Base-by-base conservation (phyloP, 768 basidiomycete genomes). In the Agrocybe praecox region DNA sequence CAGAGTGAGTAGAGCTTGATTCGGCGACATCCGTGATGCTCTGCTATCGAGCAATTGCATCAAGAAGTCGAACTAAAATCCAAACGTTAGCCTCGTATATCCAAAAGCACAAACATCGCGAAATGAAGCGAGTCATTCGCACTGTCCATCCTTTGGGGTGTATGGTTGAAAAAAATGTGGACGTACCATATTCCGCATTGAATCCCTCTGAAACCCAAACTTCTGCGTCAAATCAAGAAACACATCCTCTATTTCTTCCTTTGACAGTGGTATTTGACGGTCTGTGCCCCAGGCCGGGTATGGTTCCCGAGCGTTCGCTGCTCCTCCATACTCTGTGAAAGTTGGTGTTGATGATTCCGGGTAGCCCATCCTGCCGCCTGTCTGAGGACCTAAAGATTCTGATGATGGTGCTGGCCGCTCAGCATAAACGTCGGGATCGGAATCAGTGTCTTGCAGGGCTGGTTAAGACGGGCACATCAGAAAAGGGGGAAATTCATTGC, bases 231-330 rank as follows among this genome's bases (percentile, higher is more conserved):
- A 81, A 77, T 98, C 97, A 49, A 98, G 84, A 69, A 98, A 93
- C 49, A 99, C 93, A 69, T 99, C 97, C 71, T 98, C 96, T 54
- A 98, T 98, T 78, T 98, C 97, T 73, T 99, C 97, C 79, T 98
- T 98, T 18, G 94, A 96, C 14, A 99, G 79, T n/a, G 96, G 96
- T 59, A 98, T 97, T 62, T 91, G 87, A 14, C 92, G 88, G 50
- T 98, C 97, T 40, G 86, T 73, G 10, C 86, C 87, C 97, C 97
- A 99, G 1, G 96, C 94, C 0, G 96, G 92, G 68, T 98, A 98
- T 36, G 94, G 86, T 64, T 98, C 95, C 46, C 87, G 84, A 42
- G 75, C 82, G 52, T 84, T 84, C 26, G 77, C 73, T 2, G 81
- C 72, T 12, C 78, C 77, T 34, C 73, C 73, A 57, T 86, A 85